Evolutionary conservation across 2,329 filamentous ascomycete genomes (phyloP), one percentile per base, ranked within the genome.

Genomic region (Atkinsonella hypoxylon): DNA sequence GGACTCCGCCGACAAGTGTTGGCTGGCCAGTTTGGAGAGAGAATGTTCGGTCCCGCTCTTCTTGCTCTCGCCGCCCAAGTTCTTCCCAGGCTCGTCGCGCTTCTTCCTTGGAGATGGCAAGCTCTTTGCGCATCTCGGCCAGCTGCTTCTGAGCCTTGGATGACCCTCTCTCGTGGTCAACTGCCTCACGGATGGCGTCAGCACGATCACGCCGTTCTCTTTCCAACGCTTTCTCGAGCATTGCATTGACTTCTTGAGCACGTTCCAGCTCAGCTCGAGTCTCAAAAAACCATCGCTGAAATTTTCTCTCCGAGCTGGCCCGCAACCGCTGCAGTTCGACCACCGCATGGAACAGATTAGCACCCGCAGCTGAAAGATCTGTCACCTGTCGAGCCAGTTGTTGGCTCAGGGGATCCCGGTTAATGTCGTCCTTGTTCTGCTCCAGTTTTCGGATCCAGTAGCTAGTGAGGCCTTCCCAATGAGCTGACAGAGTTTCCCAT

Each of bases 261-360:
- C 86, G 82, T 70, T 97, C 93, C 57, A 95, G 81, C 58, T 97
- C 90, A 32, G 84, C 79, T 48, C 90, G 79, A 8, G 90, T 95
- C 65, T 98, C 93, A 59, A 95, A 95, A 69, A 97, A 97, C 93
- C 93, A 98, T 47, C 93, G 81, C 68, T 98, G 93, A 60, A 98
- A 98, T 65, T 97, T 97, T 56, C 93, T 83, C 67, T 98, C 93
- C 0, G 91, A 97, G 51, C 89, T 95, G 38, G 93, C 93, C 42
- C 93, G 85, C 26, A 98, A 75, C 31, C 93, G 83, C 66, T 98
- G 93, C 44, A 98, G 73, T 67, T 98, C 93, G 3, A 98, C 93
- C 0, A 98, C 90, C 10, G 93, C 93, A 65, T 98, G 93, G 66
- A 98, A 98, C 0, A 98, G 75, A 59, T 98, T 98, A 5, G 93